Evolutionary conservation across 805 yeast species (phyloP).

Genomic region (Wickerhamiella allomyrinae): DNA sequence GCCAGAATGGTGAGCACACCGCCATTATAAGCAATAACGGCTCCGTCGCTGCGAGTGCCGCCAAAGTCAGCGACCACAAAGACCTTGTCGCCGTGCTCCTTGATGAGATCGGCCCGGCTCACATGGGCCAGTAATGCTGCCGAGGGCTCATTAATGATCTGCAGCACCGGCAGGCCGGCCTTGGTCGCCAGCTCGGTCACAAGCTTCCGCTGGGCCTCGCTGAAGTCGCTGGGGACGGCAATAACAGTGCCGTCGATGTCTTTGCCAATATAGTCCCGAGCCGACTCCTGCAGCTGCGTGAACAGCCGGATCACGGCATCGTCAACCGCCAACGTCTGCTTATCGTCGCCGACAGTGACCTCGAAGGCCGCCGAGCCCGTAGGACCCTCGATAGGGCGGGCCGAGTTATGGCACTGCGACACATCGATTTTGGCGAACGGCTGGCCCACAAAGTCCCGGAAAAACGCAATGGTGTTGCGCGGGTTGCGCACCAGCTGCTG

Average conservation of each 20-base stretch:
- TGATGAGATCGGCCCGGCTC: slow-evolving; percentile 29
- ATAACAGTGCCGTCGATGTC: slow-evolving; percentile 69
- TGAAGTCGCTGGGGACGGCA: slow-evolving; percentile 81
- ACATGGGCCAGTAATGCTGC: slow-evolving; percentile 81
- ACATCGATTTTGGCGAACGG: slow-evolving; percentile 56
- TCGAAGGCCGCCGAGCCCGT: slow-evolving; percentile 60
- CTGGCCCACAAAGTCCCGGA: slow-evolving; percentile 84
- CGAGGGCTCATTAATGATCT: slow-evolving; percentile 82
- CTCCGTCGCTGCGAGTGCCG: slow-evolving; percentile 90
- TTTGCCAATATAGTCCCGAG: slow-evolving; percentile 82
- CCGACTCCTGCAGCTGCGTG: slow-evolving; percentile 67
- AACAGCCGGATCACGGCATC: slow-evolving; percentile 78
- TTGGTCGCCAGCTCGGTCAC: slow-evolving; percentile 45
- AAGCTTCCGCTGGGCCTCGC: slow-evolving; percentile 54
- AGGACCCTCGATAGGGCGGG: slow-evolving; percentile 42
- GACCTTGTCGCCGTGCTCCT: slow-evolving; percentile 56
- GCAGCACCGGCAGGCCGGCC: slow-evolving; percentile 70
- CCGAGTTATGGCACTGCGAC: slow-evolving; percentile 46
- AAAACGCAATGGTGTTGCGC: slow-evolving; percentile 68
- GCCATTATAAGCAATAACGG: slow-evolving; percentile 84
- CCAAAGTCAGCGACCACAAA: slow-evolving; percentile 94
- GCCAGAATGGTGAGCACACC: slow-evolving; percentile 83
- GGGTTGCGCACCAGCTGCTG: slow-evolving; percentile 89
- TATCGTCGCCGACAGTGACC: slow-evolving; percentile 30
- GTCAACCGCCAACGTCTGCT: slow-evolving; percentile 49